A percentile compares a stretch with the other conserved stretches of the same genome.
phyloP scores from a whole-genome alignment of 768 basidiomycete genomes.

The Coprinopsis cinerea region DNA sequence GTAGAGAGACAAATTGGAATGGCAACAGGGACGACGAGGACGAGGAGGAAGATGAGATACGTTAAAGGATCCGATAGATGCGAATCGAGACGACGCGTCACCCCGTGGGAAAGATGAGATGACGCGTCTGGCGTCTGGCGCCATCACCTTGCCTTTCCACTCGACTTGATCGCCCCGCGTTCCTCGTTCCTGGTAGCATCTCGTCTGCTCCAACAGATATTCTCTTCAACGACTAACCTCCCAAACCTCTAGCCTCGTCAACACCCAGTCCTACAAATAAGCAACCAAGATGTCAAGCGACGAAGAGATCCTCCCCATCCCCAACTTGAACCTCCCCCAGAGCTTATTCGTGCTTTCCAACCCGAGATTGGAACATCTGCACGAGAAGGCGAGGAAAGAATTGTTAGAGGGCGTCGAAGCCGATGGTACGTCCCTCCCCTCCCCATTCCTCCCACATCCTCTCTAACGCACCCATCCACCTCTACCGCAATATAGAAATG shows the following conservation, averaged over 20 bases:
- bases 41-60: constrained; percentile 2
- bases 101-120: constrained; percentile 27
- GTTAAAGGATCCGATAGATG: constrained; percentile 11
- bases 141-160: not conserved
- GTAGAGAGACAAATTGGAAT: constrained; percentile 9
- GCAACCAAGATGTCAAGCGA: constrained; percentile 63
- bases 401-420: constrained; percentile 71
- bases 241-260: too few species aligned
- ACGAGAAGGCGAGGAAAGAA: constrained; percentile 56
- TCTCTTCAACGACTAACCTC: too few species aligned
- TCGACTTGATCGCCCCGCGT: not conserved
- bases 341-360: constrained; percentile 70
- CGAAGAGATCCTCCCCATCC: constrained; percentile 78
- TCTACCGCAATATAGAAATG: constrained; percentile 72
- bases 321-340: constrained; percentile 79
- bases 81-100: constrained; percentile 21
- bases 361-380: constrained; percentile 53
- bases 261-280: not conserved
- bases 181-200: too few species aligned
- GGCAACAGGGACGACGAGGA: constrained; percentile 2
- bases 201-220: too few species aligned
- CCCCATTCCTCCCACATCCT: not conserved
- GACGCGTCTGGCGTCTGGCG: constrained; percentile 25
- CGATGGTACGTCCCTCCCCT: constrained; percentile 54
- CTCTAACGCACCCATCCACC: not conserved